Conservation (phyloP, 1,284 basidiomycete species). For the Sanghuangporus sanghuang region DNA sequence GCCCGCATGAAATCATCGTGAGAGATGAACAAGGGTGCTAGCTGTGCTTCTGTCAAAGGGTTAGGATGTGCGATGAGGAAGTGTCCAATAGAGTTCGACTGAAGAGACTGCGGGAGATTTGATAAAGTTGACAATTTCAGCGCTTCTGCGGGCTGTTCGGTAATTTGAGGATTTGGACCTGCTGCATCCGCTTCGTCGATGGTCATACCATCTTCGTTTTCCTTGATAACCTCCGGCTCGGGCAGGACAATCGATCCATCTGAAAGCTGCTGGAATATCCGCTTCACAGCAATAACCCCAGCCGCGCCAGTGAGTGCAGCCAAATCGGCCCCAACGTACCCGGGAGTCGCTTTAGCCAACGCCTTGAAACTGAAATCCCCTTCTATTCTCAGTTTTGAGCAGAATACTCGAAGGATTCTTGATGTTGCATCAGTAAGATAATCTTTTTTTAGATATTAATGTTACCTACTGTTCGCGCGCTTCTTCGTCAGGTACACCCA, state of each 20-base stretch:
- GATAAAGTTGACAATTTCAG: conserved; percentile 37
- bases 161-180: conserved; percentile 19
- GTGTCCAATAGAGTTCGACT: conserved; percentile 73
- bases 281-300: conserved; percentile 93
- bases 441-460: not conserved
- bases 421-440: not conserved
- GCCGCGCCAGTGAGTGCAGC: conserved; percentile 89
- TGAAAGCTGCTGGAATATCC: conserved; percentile 86
- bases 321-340: conserved; percentile 95
- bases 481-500: conserved; percentile 93
- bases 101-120: conserved; percentile 29
- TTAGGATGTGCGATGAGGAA: conserved; percentile 85
- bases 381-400: conserved; percentile 67
- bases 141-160: conserved; percentile 16
- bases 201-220: conserved; percentile 41
- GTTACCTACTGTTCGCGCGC: conserved; percentile 77
- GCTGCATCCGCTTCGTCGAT: conserved; percentile 34
- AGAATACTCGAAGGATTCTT: conserved; percentile 81
- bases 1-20: conserved; percentile 77
- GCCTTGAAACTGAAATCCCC: conserved; percentile 80
- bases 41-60: conserved; percentile 73
- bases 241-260: conserved; percentile 60
- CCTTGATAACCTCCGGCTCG: conserved; percentile 23
- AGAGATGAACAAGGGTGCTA: conserved; percentile 77
- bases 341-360: conserved; percentile 91